These are phyloP conservation scores for Podosphaera aphanis DNA, from an alignment of 2,329 filamentous ascomycete genomes.

Conservation along the genomic window DNA sequence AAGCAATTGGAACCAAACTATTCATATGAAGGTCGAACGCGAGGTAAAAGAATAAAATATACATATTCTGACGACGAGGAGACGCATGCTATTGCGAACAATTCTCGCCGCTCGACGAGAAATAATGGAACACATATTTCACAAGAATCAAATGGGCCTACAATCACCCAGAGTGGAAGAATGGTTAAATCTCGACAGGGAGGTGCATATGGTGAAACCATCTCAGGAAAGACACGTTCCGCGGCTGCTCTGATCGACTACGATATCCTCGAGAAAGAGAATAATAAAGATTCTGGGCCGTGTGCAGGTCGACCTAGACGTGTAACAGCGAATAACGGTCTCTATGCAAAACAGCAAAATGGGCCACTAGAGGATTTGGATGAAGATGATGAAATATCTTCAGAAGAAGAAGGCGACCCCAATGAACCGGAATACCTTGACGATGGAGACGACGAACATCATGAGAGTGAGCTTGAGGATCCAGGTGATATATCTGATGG, in stretches of 20 bases:
- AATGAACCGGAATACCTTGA: conserved; percentile 55
- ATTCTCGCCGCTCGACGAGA: conserved; percentile 42
- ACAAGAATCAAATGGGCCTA: conserved; percentile 36
- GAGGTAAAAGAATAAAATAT: conserved; percentile 90
- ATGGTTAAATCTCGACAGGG: conserved; percentile 45
- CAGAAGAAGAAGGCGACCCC: conserved; percentile 39
- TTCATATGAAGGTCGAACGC: conserved; percentile 88
- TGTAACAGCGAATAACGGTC: conserved; percentile 8
- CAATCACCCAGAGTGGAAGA: conserved; percentile 65
- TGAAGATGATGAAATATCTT: conserved; percentile 5
- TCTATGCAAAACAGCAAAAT: conserved; percentile 9
- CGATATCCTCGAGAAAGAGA: conserved; percentile 20
- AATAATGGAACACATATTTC: conserved; percentile 55
- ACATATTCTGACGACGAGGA: conserved; percentile 79
- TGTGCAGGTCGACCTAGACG: conserved; percentile 20
- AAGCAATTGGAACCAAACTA: conserved; percentile 69
- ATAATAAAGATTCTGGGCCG: conserved; percentile 19
- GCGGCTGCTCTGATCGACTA: conserved; percentile 18
- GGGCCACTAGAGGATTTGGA: too few relatives aligned
- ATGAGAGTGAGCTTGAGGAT: conserved; percentile 32
- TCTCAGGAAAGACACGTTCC: conserved; percentile 21
- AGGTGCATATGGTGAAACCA: conserved; percentile 28
- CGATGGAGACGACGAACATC: conserved; percentile 39
- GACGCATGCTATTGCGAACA: conserved; percentile 38
- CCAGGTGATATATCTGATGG: conserved; percentile 25